These are phyloP conservation scores for Thermothelomyces thermophilus DNA, from an alignment of 2,329 filamentous ascomycete genomes.

Conservation along the genomic window DNA sequence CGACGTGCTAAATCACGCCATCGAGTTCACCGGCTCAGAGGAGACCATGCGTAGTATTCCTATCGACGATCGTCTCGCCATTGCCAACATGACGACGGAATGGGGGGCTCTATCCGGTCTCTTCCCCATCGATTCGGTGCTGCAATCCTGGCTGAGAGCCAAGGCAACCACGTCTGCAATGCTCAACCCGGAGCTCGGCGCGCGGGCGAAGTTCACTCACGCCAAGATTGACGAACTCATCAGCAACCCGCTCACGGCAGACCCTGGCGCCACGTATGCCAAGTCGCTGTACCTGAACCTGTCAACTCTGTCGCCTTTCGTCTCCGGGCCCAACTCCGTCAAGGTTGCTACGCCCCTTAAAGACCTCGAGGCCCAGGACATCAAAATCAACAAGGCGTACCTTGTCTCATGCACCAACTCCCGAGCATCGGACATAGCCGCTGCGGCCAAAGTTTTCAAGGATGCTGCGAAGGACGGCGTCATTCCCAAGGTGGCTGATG, in stretches of 20 bases:
- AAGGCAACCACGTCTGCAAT: slow-evolving; percentile 70
- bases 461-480: slow-evolving; percentile 62
- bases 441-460: slow-evolving; percentile 78
- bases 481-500: slow-evolving; percentile 62
- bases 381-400: slow-evolving; percentile 77
- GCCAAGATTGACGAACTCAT: slow-evolving; percentile 65
- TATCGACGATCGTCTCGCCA: slow-evolving; percentile 64
- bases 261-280: slow-evolving; percentile 71
- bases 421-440: slow-evolving; percentile 70
- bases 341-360: slow-evolving; percentile 75
- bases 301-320: slow-evolving; percentile 74
- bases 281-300: slow-evolving; percentile 79
- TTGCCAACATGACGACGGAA: slow-evolving; percentile 71
- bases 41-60: slow-evolving; percentile 65
- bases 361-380: slow-evolving; percentile 66
- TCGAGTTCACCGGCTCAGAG: slow-evolving; percentile 79
- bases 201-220: slow-evolving; percentile 62
- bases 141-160: slow-evolving; percentile 66
- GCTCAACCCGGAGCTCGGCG: slow-evolving; percentile 41
- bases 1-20: slow-evolving; percentile 83
- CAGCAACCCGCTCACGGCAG: slow-evolving; percentile 59
- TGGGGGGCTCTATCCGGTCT: slow-evolving; percentile 58
- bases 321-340: slow-evolving; percentile 84
- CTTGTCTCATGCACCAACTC: slow-evolving; percentile 88
- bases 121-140: slow-evolving; percentile 72